Percentiles rank a stretch among this genome's conserved stretches.
Evolutionary conservation across 169 alveolate species (phyloP).

Genomic region (Neospora caninum): DNA sequence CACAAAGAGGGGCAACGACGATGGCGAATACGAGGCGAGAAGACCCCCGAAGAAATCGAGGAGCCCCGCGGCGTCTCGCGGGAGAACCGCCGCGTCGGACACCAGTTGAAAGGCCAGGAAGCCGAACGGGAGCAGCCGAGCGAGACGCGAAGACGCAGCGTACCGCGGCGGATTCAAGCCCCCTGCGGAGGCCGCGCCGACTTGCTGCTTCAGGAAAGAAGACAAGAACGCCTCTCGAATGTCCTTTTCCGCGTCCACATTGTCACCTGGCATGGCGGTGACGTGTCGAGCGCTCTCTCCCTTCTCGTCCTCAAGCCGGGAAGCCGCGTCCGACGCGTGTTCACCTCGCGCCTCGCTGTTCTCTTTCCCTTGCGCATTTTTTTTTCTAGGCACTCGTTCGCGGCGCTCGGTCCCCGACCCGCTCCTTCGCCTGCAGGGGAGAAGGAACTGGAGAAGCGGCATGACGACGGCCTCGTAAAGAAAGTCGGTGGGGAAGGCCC

Average conservation of each 20-base stretch:
- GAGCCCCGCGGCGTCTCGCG: slow-evolving; percentile 8
- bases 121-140: slow-evolving; percentile 13
- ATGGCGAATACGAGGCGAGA: slow-evolving; percentile 19
- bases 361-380: too few relatives aligned
- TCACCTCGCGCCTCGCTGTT: too few relatives aligned
- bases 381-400: background rate
- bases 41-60: slow-evolving; percentile 7
- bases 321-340: too few relatives aligned
- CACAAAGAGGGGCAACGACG: slow-evolving; percentile 18
- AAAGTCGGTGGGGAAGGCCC: background rate
- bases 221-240: background rate
- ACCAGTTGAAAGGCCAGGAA: background rate
- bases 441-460: slow-evolving; percentile 36
- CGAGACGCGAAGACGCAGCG: slow-evolving; percentile 1
- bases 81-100: background rate
- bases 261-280: too few relatives aligned
- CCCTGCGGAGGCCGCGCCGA: background rate
- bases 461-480: background rate
- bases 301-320: too few relatives aligned
- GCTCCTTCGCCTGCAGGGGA: slow-evolving; percentile 17
- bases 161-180: background rate
- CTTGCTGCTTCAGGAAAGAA: too few relatives aligned
- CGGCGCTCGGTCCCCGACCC: background rate
- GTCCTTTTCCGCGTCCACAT: background rate
- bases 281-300: too few relatives aligned